Conservation (phyloP, 805 yeast species). For the Trichomonascus vanleenenianus region DNA sequence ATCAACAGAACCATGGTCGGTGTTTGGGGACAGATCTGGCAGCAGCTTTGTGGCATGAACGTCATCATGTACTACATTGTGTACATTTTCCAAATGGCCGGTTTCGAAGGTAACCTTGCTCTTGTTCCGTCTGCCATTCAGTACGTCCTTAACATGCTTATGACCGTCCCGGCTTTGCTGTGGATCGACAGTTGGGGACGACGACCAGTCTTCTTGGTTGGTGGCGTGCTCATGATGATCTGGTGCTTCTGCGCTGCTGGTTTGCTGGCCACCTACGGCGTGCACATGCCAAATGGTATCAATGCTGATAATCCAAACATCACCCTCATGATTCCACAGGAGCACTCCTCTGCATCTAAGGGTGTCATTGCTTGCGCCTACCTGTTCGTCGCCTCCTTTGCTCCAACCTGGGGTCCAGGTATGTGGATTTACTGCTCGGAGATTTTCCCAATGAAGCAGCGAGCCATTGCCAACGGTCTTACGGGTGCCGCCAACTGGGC, state of each 20-base stretch:
- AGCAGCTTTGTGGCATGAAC: constrained; percentile 59
- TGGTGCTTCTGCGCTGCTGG: constrained; percentile 58
- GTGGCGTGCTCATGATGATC: constrained; percentile 55
- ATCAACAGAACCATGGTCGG: constrained; percentile 45
- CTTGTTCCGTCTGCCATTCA: constrained; percentile 53
- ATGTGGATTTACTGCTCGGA: constrained; percentile 46
- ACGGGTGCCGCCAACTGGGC: constrained; percentile 36
- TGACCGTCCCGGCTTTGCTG: constrained; percentile 55
- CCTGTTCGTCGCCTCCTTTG: constrained; percentile 65
- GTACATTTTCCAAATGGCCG: constrained; percentile 59
- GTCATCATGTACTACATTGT: constrained; percentile 66
- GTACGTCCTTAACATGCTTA: constrained; percentile 46
- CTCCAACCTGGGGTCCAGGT: constrained; percentile 72
- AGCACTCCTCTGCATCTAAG: constrained; percentile 35
- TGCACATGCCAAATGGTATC: constrained; percentile 28
- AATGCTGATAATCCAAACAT: constrained; percentile 26
- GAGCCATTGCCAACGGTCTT: constrained; percentile 47
- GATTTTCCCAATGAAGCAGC: constrained; percentile 38
- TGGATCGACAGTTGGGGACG: constrained; percentile 58
- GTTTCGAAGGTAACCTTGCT: constrained; percentile 42
- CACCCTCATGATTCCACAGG: constrained; percentile 24
- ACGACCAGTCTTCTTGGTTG: constrained; percentile 50
- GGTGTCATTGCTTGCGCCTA: constrained; percentile 45
- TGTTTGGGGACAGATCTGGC: constrained; percentile 48
- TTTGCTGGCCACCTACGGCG: constrained; percentile 29